phyloP scores from a whole-genome alignment of 345 rosid species.

The Syzygium grande region DNA sequence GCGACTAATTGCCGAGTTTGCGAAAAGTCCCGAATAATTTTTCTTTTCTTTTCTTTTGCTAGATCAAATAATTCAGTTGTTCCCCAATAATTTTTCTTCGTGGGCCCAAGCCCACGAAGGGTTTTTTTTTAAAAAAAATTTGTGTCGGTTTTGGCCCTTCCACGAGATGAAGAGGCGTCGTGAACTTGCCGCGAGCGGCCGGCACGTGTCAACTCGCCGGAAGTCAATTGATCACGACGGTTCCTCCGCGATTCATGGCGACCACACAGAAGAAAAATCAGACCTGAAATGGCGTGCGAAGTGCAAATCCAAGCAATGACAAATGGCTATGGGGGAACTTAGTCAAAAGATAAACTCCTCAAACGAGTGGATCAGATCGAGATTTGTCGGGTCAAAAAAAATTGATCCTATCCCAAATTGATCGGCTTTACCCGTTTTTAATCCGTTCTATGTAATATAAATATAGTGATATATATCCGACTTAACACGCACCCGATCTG shows the following conservation, averaged over 20 bases:
- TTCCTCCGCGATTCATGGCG: not conserved
- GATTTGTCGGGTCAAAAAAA: no score
- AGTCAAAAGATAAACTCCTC: no score
- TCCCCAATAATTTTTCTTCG: not conserved
- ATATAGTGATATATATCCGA: no score
- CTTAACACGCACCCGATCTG: no score
- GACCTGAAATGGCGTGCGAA: not conserved
- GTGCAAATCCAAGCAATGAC: not conserved
- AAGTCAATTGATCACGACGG: not conserved
- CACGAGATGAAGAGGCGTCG: not conserved
- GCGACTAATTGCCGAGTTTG: not conserved
- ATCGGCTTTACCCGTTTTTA: no score
- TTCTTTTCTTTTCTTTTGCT: not conserved
- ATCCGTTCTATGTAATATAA: no score
- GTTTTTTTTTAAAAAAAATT: no score
- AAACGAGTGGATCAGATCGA: no score
- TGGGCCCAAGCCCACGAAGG: not conserved
- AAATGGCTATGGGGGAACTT: not conserved
- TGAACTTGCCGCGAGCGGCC: not conserved
- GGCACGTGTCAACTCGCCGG: not conserved
- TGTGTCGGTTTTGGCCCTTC: not conserved
- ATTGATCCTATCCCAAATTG: no score
- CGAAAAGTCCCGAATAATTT: not conserved
- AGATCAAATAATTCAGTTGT: not conserved
- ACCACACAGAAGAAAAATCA: not conserved